Evolutionary conservation across 768 basidiomycete genomes (phyloP).

Genomic region (Fibroporia radiculosa): DNA sequence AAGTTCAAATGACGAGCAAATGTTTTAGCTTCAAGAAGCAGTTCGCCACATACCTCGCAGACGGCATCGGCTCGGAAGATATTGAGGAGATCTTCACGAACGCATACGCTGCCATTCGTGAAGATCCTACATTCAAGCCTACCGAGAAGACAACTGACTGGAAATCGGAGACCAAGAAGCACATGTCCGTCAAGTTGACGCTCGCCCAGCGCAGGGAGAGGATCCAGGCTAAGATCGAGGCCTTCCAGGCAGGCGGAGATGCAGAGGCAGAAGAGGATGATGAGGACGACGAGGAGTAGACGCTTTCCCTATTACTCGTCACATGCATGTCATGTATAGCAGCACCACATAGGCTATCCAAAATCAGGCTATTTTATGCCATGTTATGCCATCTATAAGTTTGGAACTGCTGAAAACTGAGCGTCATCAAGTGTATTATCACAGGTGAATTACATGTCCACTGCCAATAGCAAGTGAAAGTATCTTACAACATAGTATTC

Average conservation of each 20-base stretch:
- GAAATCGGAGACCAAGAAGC: conserved; percentile 78
- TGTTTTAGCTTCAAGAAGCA: conserved; percentile 94
- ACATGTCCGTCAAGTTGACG: conserved; percentile 61
- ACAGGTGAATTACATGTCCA: too few relatives aligned
- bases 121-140: conserved; percentile 86
- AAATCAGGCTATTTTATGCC: conserved; percentile 13
- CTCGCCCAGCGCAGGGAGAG: conserved; percentile 67
- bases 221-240: conserved; percentile 85
- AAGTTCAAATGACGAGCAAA: not conserved
- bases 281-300: conserved; percentile 62
- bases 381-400: conserved; percentile 8
- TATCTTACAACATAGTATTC: too few relatives aligned
- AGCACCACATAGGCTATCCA: conserved; percentile 11
- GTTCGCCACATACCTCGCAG: conserved; percentile 91
- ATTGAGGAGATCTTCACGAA: conserved; percentile 93
- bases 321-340: conserved; percentile 8
- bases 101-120: conserved; percentile 93
- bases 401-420: not conserved
- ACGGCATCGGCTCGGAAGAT: conserved; percentile 92
- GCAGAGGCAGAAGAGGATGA: conserved; percentile 36
- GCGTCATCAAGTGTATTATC: not conserved
- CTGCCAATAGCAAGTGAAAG: too few relatives aligned
- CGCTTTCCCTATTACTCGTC: conserved; percentile 10
- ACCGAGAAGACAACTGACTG: conserved; percentile 87
- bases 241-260: conserved; percentile 68